Base-by-base conservation (phyloP, 176 grass and related monocot species). In the Aegilops bicornis region DNA sequence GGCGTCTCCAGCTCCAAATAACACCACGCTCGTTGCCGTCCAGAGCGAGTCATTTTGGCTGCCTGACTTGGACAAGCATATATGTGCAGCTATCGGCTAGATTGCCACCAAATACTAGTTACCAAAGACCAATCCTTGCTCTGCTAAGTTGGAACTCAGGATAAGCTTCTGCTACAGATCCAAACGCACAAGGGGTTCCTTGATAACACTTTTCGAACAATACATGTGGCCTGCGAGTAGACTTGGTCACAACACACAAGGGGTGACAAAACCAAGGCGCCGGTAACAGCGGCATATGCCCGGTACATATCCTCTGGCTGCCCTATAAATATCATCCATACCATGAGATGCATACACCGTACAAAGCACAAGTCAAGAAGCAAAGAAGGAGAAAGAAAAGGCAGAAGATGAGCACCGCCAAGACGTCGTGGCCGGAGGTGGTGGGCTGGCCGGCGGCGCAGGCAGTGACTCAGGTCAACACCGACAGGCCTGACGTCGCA, bases 361-460 rank as follows among this genome's bases (percentile, higher is more conserved):
- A 8, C 6, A 74, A 6, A 47, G 27, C n/a, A 47, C 40, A 48
- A 47, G 14, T 42, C 45, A 47, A 75, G 72, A 15, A 47, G 22
- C n/a, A 47, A 22, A 22, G 54, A 58, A 58, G 54, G 19, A 22
- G 36, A 19, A 19, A 35, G 47, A 16, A 0, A 36, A 8, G 0
- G 8, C 2, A 22, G 52, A 78, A 39, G 20, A 79, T 79, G 77
- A 79, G 78, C 78, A 43, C 5, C 58, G 35, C 32, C 8, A 80
- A 80, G 78, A 27, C 60, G 36, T 80, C 78, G 1, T 80, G 78
- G 78, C 60, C 78, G 60, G 78, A 80, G 78, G 78, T 80, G 40
- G 5, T 50, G 5, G 63, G 63, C 25, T 61, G 42, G 61, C 22
- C 60, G 15, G 78, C 59, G 59, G 17, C 24, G 25, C 37, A 45